Conservation (phyloP, 345 rosid genomes). For the Bretschneidera sinensis region DNA sequence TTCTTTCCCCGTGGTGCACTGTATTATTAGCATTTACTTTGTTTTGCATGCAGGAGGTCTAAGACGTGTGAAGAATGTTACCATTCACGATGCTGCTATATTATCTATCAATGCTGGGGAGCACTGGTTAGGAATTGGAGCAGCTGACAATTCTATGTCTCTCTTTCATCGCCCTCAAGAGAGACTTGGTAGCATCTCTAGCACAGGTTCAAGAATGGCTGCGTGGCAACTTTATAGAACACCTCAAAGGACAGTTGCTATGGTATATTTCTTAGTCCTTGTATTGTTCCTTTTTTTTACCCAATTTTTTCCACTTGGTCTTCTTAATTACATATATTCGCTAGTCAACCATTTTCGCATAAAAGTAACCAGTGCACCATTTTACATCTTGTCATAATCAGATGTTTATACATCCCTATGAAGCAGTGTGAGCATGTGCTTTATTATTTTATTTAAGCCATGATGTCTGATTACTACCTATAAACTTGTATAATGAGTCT, state of each 20-base stretch:
- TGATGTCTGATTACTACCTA: neutral
- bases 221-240: conserved; percentile 99
- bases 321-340: no score
- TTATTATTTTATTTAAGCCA: neutral
- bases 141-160: conserved; percentile 99
- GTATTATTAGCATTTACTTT: neutral
- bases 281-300: neutral
- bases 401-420: neutral
- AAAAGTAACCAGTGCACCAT: neutral
- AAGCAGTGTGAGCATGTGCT: neutral
- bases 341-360: neutral
- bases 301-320: neutral
- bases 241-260: conserved; percentile 79
- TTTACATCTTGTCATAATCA: neutral
- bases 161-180: conserved; percentile 95
- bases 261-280: conserved; percentile 49
- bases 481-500: neutral
- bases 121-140: conserved; percentile 92
- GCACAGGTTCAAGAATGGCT: conserved; percentile 67
- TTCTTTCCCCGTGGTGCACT: neutral
- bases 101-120: conserved; percentile 92
- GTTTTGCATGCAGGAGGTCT: conserved; percentile 50
- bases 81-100: conserved; percentile 70
- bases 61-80: conserved; percentile 87
- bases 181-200: conserved; percentile 51